phyloP scores from a whole-genome alignment of 2,329 filamentous ascomycete species.

The Oidium heveae region DNA sequence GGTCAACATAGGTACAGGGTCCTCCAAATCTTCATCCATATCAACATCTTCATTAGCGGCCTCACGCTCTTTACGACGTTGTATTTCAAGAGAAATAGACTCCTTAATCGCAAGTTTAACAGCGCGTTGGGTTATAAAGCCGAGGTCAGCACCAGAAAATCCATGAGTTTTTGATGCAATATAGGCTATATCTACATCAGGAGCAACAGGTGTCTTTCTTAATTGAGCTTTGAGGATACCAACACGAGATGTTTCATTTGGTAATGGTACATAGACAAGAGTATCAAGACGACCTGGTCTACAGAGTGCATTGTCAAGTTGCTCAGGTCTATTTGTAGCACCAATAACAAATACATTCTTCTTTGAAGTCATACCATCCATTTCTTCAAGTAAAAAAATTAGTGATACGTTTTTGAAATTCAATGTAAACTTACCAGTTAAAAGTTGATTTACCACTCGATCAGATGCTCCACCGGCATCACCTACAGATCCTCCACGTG shows the following conservation, averaged over 20 bases:
- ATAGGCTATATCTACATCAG: conserved; percentile 40
- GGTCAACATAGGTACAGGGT: conserved; percentile 87
- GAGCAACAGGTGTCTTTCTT: conserved; percentile 23
- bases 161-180: conserved; percentile 95
- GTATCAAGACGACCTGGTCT: conserved; percentile 74
- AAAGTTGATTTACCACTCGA: conserved; percentile 97
- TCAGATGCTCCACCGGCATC: conserved; percentile 96
- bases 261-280: conserved; percentile 71
- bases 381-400: conserved; percentile 30
- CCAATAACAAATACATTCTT: conserved; percentile 90
- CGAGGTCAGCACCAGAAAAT: conserved; percentile 98
- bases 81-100: conserved; percentile 69
- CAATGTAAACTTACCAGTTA: conserved; percentile 46
- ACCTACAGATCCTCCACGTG: conserved; percentile 84
- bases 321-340: conserved; percentile 83
- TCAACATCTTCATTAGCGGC: conserved; percentile 56
- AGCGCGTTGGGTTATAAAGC: conserved; percentile 94
- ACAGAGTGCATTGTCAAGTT: conserved; percentile 88
- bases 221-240: conserved; percentile 58
- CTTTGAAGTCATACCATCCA: conserved; percentile 73
- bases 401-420: neutral
- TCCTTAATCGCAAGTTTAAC: conserved; percentile 99
- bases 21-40: conserved; percentile 68
- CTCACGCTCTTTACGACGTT: conserved; percentile 72
- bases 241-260: conserved; percentile 50